A percentile compares a stretch with the other conserved stretches of the same genome.
Conservation (phyloP, 2,329 filamentous ascomycete species). For the Fusarium humuli region DNA sequence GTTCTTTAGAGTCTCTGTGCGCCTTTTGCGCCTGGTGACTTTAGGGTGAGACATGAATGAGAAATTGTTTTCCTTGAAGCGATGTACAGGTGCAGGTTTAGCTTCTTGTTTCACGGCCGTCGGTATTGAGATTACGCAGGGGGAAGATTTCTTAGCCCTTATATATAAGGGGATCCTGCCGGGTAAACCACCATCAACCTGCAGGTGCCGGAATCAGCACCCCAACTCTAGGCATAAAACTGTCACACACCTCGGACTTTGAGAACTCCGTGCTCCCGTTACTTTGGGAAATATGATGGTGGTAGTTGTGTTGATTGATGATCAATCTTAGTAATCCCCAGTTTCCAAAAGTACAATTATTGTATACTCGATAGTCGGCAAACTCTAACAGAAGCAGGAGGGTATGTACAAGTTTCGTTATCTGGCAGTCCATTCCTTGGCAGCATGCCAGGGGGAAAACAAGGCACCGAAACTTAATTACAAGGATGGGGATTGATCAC, state of each 20-base stretch:
- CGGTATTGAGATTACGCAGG: not conserved
- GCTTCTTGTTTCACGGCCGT: not conserved
- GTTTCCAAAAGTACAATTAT: not conserved
- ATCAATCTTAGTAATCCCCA: not conserved
- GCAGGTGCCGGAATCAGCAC: not conserved
- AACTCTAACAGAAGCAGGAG: too few species aligned
- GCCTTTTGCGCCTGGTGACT: slow-evolving; percentile 9
- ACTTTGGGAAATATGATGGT: not conserved
- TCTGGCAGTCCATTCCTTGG: too few species aligned
- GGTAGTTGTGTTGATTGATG: not conserved
- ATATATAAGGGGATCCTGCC: not conserved
- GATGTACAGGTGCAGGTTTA: not conserved
- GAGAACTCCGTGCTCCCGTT: not conserved
- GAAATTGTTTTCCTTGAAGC: not conserved
- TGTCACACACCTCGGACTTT: too few species aligned
- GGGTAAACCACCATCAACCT: not conserved
- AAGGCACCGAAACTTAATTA: too few species aligned
- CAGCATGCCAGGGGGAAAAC: too few species aligned
- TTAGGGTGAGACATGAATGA: slow-evolving; percentile 8
- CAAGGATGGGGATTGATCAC: too few species aligned
- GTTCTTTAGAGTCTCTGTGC: slow-evolving; percentile 10
- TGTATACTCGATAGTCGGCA: not conserved
- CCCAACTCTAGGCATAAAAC: not conserved
- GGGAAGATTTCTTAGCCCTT: not conserved
- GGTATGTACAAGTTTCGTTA: too few species aligned